These are phyloP conservation scores for Oryza coarctata DNA, from an alignment of 176 grass and related monocot genomes.

Conservation along the genomic window DNA sequence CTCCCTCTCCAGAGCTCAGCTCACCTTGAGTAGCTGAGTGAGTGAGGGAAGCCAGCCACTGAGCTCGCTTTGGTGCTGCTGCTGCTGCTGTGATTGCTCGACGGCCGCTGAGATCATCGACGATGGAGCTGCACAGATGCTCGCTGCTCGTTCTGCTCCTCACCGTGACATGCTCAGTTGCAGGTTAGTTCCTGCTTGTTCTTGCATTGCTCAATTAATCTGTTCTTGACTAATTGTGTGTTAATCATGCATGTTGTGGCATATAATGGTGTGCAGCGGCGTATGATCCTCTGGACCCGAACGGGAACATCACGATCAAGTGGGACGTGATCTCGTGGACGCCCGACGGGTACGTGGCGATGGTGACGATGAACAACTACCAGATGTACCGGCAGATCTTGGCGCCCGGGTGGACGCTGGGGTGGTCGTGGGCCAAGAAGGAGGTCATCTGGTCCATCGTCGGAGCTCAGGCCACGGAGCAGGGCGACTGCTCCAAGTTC, in stretches of 20 bases:
- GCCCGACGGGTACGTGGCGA: slow-evolving; percentile 92
- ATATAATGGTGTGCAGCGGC: slow-evolving; percentile 37
- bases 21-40: not conserved
- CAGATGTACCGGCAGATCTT: slow-evolving; percentile 88
- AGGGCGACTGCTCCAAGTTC: slow-evolving; percentile 99
- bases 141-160: slow-evolving; percentile 30
- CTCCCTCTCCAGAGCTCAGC: slow-evolving; percentile 1
- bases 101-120: not conserved
- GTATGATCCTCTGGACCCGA: slow-evolving; percentile 82
- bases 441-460: slow-evolving; percentile 99
- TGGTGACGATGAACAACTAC: slow-evolving; percentile 93
- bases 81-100: not conserved
- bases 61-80: not conserved
- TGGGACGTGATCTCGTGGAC: slow-evolving; percentile 95
- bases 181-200: slow-evolving; percentile 33
- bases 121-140: slow-evolving; percentile 30
- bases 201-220: too few species aligned
- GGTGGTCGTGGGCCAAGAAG: slow-evolving; percentile 92
- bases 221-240: not conserved
- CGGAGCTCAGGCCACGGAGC: slow-evolving; percentile 76
- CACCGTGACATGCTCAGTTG: slow-evolving; percentile 36
- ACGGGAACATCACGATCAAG: slow-evolving; percentile 88
- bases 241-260: not conserved
- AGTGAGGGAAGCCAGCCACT: not conserved
- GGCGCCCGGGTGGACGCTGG: slow-evolving; percentile 69